Evolutionary conservation across 1,284 basidiomycete genomes (phyloP), one percentile per base, ranked within the genome.

Genomic region (Trichosporon asahii): DNA sequence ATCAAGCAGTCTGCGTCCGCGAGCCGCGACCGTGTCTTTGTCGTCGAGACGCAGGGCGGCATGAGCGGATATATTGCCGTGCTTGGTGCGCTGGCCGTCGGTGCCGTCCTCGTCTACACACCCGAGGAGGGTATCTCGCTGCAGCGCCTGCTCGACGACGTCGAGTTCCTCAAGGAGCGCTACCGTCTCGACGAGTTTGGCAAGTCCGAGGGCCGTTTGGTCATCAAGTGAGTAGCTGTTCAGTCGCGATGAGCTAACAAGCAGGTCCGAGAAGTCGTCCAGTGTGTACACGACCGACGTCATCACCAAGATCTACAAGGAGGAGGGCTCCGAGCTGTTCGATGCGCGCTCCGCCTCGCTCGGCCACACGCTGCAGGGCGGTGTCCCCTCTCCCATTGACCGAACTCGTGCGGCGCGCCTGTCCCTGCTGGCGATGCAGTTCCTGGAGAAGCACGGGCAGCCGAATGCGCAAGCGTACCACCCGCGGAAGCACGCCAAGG

Each of bases 1-100:
- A 97, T 99, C 85, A 97, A 95, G 85, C 97, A 99, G 86, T 95
- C 92, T 77, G 96, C 97, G 5, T 93, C 92, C 66, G 96, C 96
- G 6, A 95, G 93, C 77, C 85, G 96, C 74, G 96, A 98, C 83
- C 86, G 96, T 64, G 95, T 98, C 68, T 99, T 99, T 81, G 92
- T 99, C 1, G 94, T 99, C 29, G 95, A 99, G 85, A 98, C 95
- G 0, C 97, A 99, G 83, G 96, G 97, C 68, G 96, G 96, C 40
- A 91, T 91, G 84, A 97, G 93, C 81, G 96, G 97, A 11, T 98
- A 97, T 83, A 89, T 99, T 72, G 95, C 95, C 7, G 91, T 94
- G 1, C 89, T 98, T 87, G 97, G 96, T 69, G 96, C 94, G 1
- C 86, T 99, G 74, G 96, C 97, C 60, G 89, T 91, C 57, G 96